These are phyloP conservation scores for Mortierella sp. DNA, from an alignment of 371 early-diverging fungal species.

Conservation along the genomic window DNA sequence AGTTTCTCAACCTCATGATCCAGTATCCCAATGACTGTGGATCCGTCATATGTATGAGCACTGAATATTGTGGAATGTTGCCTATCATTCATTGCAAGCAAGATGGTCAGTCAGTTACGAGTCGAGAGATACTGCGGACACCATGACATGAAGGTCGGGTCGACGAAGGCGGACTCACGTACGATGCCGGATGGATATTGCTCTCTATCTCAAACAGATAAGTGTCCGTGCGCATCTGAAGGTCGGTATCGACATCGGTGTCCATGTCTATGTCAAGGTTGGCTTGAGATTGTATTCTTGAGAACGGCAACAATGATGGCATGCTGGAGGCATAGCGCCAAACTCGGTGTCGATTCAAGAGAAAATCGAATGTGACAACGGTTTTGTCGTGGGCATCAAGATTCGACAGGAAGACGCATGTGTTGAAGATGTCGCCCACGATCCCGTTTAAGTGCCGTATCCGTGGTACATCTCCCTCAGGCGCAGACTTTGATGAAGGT, in stretches of 20 bases:
- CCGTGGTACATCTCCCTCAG: conserved; percentile 15
- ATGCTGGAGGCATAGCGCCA: conserved; percentile 47
- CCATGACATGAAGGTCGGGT: too few species aligned
- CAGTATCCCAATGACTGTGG: conserved; percentile 54
- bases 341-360: conserved; percentile 38
- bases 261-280: conserved; percentile 27
- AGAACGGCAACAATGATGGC: conserved; percentile 15
- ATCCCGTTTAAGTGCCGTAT: conserved; percentile 22
- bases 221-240: conserved; percentile 40
- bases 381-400: conserved; percentile 21
- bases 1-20: conserved; percentile 40
- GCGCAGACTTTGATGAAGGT: conserved; percentile 1
- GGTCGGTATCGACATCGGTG: conserved; percentile 3
- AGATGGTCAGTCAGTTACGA: too few species aligned
- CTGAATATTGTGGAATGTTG: conserved; percentile 17
- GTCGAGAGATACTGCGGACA: too few species aligned
- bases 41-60: conserved; percentile 22
- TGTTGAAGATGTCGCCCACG: conserved; percentile 38
- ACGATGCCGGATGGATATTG: conserved; percentile 42
- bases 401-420: conserved; percentile 32
- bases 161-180: not conserved
- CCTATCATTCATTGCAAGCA: conserved; percentile 3
- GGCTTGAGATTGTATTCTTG: conserved; percentile 14
- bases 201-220: conserved; percentile 53
- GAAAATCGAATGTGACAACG: conserved; percentile 39